Evolutionary conservation across 2,329 filamentous ascomycete genomes (phyloP), one percentile per base, ranked within the genome.

Genomic region (Zalaria sp.): DNA sequence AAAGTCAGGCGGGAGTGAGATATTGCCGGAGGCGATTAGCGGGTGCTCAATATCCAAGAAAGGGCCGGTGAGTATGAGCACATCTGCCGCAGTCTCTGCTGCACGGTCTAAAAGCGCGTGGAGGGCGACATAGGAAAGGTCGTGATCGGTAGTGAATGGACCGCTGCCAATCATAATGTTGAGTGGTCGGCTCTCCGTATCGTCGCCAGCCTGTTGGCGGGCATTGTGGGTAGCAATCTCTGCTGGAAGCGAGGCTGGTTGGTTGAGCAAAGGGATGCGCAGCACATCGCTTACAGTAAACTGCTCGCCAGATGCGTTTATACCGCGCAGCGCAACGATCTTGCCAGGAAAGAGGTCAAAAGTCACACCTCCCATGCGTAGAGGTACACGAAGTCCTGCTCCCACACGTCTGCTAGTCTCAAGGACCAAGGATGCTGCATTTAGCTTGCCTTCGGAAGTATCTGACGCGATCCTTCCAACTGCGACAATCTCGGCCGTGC

Each of bases 291-390:
- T 78, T 28, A 91, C 86, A 1, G 79, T 73, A 51, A 96, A 95
- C 52, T 83, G 81, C 32, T 79, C 73, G 0, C 89, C 89, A 0
- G 85, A 86, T 18, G 86, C 79, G 57, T 98, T 98, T 51, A 79
- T 86, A 5, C 91, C 91, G 46, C 74, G 74, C 27, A 96, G 63
- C 5, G 89, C 91, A 27, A 94, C 85, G 40, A 96, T 86, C 57
- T 96, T 88, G 4, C 91, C 91, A 0, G 89, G 91, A 57, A 96
- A 96, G 66, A 96, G 85, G 56, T 85, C 81, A 62, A 82, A 91
- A 49, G 69, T 65, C 1, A 93, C 59, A 2, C 72, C 72, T 46
- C 81, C 74, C 43, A 95, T 67, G 49, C 85, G 84, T 11, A 98
- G 62, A 4, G 86, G 83, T 27, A 95, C 75, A 44, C 91, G 75